Conservation (phyloP, 768 basidiomycete genomes). For the Panaeolus papilionaceus region DNA sequence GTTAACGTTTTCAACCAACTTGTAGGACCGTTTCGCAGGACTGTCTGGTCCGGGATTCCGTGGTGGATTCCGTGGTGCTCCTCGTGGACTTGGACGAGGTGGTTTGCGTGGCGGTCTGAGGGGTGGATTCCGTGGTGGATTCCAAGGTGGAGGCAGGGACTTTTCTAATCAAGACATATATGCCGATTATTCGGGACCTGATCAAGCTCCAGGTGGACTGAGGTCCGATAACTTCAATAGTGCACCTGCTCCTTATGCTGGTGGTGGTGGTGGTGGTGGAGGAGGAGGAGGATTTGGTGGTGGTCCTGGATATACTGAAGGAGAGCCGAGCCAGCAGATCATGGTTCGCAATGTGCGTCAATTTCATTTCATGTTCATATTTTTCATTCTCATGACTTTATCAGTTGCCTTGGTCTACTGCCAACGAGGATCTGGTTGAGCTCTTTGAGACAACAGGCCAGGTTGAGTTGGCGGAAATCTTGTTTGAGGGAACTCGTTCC, state of each 20-base stretch:
- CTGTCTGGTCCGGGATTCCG: constrained; percentile 73
- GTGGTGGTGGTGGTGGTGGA: constrained; percentile 43
- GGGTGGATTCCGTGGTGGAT: constrained; percentile 64
- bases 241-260: constrained; percentile 30
- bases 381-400: not conserved
- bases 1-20: not conserved
- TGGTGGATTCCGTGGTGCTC: constrained; percentile 59
- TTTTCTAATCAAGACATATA: constrained; percentile 91
- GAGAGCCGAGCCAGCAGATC: constrained; percentile 95
- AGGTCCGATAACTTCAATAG: constrained; percentile 46
- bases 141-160: constrained; percentile 63
- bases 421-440: constrained; percentile 98
- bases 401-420: constrained; percentile 98
- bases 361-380: constrained; percentile 9
- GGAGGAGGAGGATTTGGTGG: constrained; percentile 39
- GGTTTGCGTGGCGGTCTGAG: constrained; percentile 57
- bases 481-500: constrained; percentile 90
- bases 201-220: constrained; percentile 50
- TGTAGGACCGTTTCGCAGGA: constrained; percentile 87
- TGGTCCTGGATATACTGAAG: constrained; percentile 50
- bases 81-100: constrained; percentile 28
- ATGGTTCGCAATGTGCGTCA: constrained; percentile 95
- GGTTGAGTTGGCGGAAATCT: constrained; percentile 93
- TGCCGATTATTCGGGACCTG: constrained; percentile 92
- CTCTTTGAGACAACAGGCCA: constrained; percentile 97